Evolutionary conservation across 2,329 filamentous ascomycete genomes (phyloP).

Genomic region (Pleomassaria siparia): DNA sequence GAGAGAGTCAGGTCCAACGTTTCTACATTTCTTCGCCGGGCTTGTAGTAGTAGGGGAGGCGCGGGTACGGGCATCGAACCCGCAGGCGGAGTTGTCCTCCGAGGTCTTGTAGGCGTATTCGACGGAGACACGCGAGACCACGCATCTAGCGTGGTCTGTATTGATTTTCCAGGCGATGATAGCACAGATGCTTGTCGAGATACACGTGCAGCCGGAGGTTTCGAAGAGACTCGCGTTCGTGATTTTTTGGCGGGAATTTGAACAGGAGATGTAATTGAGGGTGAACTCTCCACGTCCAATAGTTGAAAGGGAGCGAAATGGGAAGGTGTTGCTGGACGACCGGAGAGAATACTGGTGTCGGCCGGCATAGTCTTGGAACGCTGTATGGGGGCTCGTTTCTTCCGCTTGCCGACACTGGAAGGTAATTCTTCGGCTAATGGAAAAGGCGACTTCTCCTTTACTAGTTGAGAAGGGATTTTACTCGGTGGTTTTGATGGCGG

Average conservation of each 20-base stretch:
- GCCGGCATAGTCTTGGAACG: constrained; percentile 36
- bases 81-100: constrained; percentile 5
- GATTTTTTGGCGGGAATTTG: constrained; percentile 27
- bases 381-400: constrained; percentile 34
- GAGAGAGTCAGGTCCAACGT: constrained; percentile 35
- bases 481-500: constrained; percentile 20
- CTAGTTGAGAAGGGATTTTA: constrained; percentile 1
- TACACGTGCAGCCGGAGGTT: constrained; percentile 5
- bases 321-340: constrained; percentile 22
- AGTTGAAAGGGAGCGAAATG: constrained; percentile 24
- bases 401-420: constrained; percentile 32
- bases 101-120: constrained; percentile 25
- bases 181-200: constrained; percentile 16
- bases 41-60: constrained; percentile 16
- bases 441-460: constrained; percentile 19
- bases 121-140: constrained; percentile 25
- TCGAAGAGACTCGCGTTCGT: constrained; percentile 13
- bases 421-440: constrained; percentile 29
- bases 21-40: constrained; percentile 19
- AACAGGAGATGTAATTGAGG: constrained; percentile 24
- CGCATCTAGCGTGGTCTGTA: constrained; percentile 34
- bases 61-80: constrained; percentile 17
- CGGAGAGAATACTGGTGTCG: constrained; percentile 8
- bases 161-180: constrained; percentile 21
- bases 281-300: constrained; percentile 30